A percentile compares a stretch with the other conserved stretches of the same genome.
phyloP scores from a whole-genome alignment of 306 rosid genomes.

The Gynostemma pentaphyllum region DNA sequence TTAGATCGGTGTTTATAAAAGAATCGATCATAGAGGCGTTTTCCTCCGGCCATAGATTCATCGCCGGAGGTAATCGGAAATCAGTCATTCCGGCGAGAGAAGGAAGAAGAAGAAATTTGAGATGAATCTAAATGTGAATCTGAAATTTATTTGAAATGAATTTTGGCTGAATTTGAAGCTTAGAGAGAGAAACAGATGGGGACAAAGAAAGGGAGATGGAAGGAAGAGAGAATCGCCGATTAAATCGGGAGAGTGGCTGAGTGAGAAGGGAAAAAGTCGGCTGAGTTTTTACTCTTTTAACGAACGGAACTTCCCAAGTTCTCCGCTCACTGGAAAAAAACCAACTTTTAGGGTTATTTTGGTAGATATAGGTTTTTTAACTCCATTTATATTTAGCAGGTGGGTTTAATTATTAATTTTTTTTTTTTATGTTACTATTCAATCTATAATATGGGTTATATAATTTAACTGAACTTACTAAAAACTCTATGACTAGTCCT shows the following conservation, averaged over 20 bases:
- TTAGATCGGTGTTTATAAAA: slow-evolving; percentile 65
- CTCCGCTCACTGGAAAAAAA: too few species aligned
- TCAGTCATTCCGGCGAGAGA: too few species aligned
- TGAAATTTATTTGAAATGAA: not conserved
- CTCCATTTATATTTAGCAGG: too few species aligned
- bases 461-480: too few species aligned
- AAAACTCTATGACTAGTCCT: too few species aligned
- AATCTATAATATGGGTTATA: too few species aligned
- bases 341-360: too few species aligned
- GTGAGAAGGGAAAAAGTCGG: not conserved
- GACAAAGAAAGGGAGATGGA: not conserved
- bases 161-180: not conserved
- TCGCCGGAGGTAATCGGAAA: too few species aligned
- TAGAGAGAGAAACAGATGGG: not conserved
- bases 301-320: not conserved
- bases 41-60: slow-evolving; percentile 85
- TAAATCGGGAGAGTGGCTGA: slow-evolving; percentile 11
- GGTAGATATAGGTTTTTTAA: too few species aligned
- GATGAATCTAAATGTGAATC: not conserved
- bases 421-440: too few species aligned
- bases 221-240: slow-evolving; percentile 16
- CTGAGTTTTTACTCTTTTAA: not conserved
- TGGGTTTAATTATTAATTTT: too few species aligned
- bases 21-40: slow-evolving; percentile 88
- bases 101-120: not conserved